Conservation (phyloP, 139 green algal genomes). For the Nannochloris sp. region DNA sequence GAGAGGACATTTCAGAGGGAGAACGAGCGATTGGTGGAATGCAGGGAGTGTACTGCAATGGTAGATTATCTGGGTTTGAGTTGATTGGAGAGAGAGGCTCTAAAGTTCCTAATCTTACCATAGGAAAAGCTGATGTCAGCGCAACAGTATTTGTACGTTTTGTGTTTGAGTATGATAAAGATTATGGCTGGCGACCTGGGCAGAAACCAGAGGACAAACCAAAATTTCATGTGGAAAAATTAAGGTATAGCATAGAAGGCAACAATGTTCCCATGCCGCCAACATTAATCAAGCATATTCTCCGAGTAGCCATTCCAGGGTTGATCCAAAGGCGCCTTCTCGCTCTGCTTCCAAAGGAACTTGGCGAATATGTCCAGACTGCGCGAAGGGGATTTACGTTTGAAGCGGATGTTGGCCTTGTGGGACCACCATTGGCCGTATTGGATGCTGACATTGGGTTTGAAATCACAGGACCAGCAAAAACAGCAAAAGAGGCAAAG, state of each 20-base stretch:
- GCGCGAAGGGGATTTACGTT: constrained; percentile 15
- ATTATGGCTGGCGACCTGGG: constrained; percentile 8
- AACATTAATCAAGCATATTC: constrained; percentile 44
- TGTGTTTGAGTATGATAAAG: constrained; percentile 37
- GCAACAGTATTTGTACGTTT: constrained; percentile 28
- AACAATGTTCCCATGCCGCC: constrained; percentile 54
- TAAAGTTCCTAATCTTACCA: constrained; percentile 63
- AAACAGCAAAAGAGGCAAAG: constrained; percentile 23
- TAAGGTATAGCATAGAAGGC: constrained; percentile 34
- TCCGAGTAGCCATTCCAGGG: constrained; percentile 34
- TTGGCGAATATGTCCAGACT: constrained; percentile 46
- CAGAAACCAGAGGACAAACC: constrained; percentile 15
- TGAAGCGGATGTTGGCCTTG: constrained; percentile 32
- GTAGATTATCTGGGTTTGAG: constrained; percentile 39
- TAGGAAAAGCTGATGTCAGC: constrained; percentile 53
- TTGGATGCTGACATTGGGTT: constrained; percentile 51
- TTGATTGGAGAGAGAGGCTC: constrained; percentile 64
- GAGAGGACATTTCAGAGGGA: not conserved
- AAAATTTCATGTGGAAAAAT: constrained; percentile 40
- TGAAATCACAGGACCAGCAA: constrained; percentile 14
- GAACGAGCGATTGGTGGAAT: not conserved
- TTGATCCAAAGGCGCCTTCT: constrained; percentile 39
- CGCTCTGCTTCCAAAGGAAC: constrained; percentile 36
- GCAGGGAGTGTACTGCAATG: constrained; percentile 40
- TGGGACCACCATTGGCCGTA: constrained; percentile 39